Conservation (phyloP, 1,284 basidiomycete genomes). For the Laetiporus sulphureus region DNA sequence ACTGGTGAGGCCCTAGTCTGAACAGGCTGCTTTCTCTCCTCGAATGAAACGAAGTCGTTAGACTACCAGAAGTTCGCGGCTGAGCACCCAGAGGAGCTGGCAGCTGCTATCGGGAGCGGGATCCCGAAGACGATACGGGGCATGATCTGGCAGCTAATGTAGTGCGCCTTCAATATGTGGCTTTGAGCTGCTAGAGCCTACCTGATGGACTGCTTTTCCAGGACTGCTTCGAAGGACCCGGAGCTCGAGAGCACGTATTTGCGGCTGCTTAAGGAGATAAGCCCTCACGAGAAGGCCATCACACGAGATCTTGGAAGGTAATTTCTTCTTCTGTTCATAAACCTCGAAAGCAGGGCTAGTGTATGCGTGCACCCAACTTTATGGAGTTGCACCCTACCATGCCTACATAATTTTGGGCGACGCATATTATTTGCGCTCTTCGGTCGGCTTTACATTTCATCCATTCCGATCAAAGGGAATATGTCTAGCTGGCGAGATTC, state of each 20-base stretch:
- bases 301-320: conserved; percentile 83
- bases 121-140: conserved; percentile 85
- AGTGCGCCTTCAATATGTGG: conserved; percentile 18
- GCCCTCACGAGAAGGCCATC: conserved; percentile 91
- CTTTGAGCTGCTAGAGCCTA: conserved; percentile 1
- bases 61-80: conserved; percentile 86
- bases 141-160: conserved; percentile 99
- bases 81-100: conserved; percentile 72
- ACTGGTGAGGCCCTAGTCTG: conserved; percentile 44
- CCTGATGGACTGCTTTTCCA: conserved; percentile 21
- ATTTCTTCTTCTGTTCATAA: too few species aligned
- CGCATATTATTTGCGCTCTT: too few species aligned
- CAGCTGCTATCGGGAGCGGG: conserved; percentile 86
- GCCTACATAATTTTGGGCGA: too few species aligned
- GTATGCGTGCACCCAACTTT: too few species aligned
- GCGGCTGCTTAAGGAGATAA: conserved; percentile 75
- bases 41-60: conserved; percentile 18
- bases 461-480: too few species aligned
- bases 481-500: too few species aligned
- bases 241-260: conserved; percentile 86
- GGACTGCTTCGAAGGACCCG: conserved; percentile 85
- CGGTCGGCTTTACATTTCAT: too few species aligned
- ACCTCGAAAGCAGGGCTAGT: too few species aligned
- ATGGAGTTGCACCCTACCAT: too few species aligned
- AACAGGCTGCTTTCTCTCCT: not conserved